These are phyloP conservation scores for Leptomonas seymouri DNA, from an alignment of 208 protist genomes.

Conservation along the genomic window DNA sequence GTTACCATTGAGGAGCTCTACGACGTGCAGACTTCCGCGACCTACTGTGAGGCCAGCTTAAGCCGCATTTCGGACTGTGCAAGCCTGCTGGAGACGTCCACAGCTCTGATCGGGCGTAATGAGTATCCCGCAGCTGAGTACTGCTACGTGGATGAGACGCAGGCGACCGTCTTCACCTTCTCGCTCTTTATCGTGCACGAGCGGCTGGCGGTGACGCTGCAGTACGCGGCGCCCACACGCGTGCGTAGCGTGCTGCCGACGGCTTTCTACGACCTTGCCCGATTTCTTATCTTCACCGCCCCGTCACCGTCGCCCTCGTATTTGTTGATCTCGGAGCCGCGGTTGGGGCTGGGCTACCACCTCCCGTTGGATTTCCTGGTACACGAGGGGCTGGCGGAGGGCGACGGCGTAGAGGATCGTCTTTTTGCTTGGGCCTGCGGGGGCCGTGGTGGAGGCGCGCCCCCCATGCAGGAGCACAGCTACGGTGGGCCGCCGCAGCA, in stretches of 20 bases:
- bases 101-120: conserved; percentile 58
- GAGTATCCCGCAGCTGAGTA: conserved; percentile 75
- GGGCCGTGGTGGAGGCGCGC: conserved; percentile 7
- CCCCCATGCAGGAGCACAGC: background rate
- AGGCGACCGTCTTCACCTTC: conserved; percentile 60
- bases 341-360: conserved; percentile 81
- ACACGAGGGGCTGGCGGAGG: conserved; percentile 49
- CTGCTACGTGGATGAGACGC: conserved; percentile 75
- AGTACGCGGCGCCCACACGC: conserved; percentile 71
- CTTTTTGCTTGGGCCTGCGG: conserved; percentile 13
- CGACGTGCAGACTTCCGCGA: conserved; percentile 37
- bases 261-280: conserved; percentile 76
- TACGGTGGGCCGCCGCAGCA: conserved; percentile 7
- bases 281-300: conserved; percentile 57
- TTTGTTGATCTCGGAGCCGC: conserved; percentile 77
- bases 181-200: conserved; percentile 71
- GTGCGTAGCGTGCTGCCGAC: conserved; percentile 70
- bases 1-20: conserved; percentile 73
- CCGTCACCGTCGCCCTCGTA: conserved; percentile 78
- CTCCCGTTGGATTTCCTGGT: conserved; percentile 77
- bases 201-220: conserved; percentile 72
- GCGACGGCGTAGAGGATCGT: conserved; percentile 28
- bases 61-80: conserved; percentile 64
- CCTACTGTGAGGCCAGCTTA: conserved; percentile 72
- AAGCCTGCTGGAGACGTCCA: conserved; percentile 50